Base-by-base conservation (phyloP, 1,139 yeast species). In the Candida pseudoviswanathii region DNA sequence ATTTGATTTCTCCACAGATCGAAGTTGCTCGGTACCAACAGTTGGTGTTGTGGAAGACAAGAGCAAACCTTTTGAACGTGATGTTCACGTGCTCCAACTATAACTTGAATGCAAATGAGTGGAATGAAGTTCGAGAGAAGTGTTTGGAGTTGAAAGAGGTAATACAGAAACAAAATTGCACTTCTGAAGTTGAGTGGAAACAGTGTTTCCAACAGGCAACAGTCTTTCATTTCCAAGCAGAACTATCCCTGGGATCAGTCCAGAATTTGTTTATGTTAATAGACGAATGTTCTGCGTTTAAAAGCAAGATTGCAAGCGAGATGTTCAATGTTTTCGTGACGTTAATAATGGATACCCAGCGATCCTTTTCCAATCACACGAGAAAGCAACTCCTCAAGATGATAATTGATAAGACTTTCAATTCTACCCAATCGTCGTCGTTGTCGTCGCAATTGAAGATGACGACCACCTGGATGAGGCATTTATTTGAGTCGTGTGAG, bases 151-250 rank as follows among this genome's bases (percentile, higher is more conserved):
- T 51, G 10, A 38, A 44, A 31, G 50, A 48, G 3, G 36, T 46
- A 32, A 31, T 44, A n/a, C 26, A 10, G 3, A 42, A 39, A n/a
- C 26, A 21, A 5, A 31, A 32, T 16, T 5, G 43, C 5, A 22
- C 26, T n/a, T 2, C 38, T 3, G 34, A 41, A 10, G 36, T 50
- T n/a, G 56, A 48, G 4, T 49, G 50, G 41, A 11, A 26, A 7
- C 44, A 49, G 5, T 48, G 51, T 16, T 31, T 44, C 8, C 31
- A 27, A 9, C 47, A 41, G 29, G 41, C 41, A 5, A 24, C 32
- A 6, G 37, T 44, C n/a, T 41, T 42, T 30, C 43, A 11, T 21
- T 55, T 46, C 34, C 56, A 37, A 51, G 50, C 51, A 41, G 61
- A 58, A 8, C 49, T 34, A 45, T 50, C 24, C 4, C 44, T 52